Evolutionary conservation across 1,284 basidiomycete genomes (phyloP).

Genomic region (Hymenochaete sp.): DNA sequence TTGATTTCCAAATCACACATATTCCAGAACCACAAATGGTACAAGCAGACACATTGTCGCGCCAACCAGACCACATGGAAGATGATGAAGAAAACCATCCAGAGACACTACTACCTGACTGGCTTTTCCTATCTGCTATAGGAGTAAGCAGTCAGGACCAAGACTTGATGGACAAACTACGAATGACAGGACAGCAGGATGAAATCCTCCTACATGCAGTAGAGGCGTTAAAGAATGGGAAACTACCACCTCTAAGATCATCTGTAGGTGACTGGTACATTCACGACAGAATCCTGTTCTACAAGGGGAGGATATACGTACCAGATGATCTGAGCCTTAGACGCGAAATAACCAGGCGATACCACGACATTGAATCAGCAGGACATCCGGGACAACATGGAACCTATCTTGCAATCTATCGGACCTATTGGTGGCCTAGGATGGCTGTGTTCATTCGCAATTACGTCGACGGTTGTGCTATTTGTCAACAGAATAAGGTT

Average conservation of each 20-base stretch:
- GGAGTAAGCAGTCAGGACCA: slow-evolving; percentile 29
- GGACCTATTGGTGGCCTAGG: slow-evolving; percentile 23
- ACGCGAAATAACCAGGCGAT: neutral
- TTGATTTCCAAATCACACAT: slow-evolving; percentile 24
- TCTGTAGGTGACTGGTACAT: neutral
- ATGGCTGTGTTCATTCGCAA: slow-evolving; percentile 14
- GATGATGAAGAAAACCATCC: neutral
- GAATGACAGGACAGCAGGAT: too few relatives aligned
- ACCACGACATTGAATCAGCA: slow-evolving; percentile 16
- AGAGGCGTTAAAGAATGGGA: neutral
- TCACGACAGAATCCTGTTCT: slow-evolving; percentile 4
- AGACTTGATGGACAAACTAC: too few relatives aligned
- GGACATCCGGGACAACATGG: slow-evolving; percentile 30
- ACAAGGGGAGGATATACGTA: slow-evolving; percentile 12
- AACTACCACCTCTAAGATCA: neutral
- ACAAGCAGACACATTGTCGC: slow-evolving; percentile 26
- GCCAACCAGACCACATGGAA: slow-evolving; percentile 19
- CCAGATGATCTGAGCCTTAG: slow-evolving; percentile 6
- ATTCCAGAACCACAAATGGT: slow-evolving; percentile 21
- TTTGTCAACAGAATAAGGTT: slow-evolving; percentile 18
- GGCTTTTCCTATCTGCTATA: neutral
- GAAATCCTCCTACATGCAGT: too few relatives aligned
- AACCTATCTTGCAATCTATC: slow-evolving; percentile 21
- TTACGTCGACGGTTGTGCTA: slow-evolving; percentile 21
- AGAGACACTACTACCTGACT: neutral